These are phyloP conservation scores for Flaveria bidentis DNA, from an alignment of 129 eudicot genomes.

Conservation along the genomic window DNA sequence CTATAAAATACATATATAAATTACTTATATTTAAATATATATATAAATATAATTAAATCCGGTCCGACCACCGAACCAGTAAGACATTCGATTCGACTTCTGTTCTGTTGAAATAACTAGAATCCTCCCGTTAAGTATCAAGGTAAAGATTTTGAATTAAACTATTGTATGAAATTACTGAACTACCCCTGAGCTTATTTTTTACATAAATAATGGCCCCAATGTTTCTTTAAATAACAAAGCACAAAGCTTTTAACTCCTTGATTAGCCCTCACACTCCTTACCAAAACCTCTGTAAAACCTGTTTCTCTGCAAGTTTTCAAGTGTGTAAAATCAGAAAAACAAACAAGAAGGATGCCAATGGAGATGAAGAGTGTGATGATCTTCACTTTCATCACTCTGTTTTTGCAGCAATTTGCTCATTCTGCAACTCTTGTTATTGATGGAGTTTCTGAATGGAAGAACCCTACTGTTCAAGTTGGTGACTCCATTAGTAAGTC, in stretches of 20 bases:
- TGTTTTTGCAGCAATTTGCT: constrained; percentile 35
- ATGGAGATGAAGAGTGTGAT: constrained; percentile 30
- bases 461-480: constrained; percentile 66
- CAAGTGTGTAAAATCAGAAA: not conserved
- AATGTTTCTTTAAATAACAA: constrained; percentile 15
- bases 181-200: not conserved
- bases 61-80: too few relatives aligned
- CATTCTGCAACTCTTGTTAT: constrained; percentile 65
- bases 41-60: too few relatives aligned
- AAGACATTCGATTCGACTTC: too few relatives aligned
- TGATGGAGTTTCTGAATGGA: constrained; percentile 87
- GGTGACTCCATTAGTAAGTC: constrained; percentile 90
- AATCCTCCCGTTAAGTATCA: too few relatives aligned
- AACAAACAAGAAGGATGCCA: constrained; percentile 9
- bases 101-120: too few relatives aligned
- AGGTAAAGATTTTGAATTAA: too few relatives aligned
- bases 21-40: too few relatives aligned
- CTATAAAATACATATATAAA: too few relatives aligned
- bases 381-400: constrained; percentile 35
- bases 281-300: constrained; percentile 27
- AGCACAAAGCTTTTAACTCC: constrained; percentile 9
- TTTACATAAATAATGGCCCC: not conserved
- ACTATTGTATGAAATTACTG: not conserved
- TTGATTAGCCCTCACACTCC: constrained; percentile 3
- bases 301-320: constrained; percentile 3